Evolutionary conservation across 805 yeast species (phyloP), one percentile per base, ranked within the genome.

Genomic region (Candida patagonica): DNA sequence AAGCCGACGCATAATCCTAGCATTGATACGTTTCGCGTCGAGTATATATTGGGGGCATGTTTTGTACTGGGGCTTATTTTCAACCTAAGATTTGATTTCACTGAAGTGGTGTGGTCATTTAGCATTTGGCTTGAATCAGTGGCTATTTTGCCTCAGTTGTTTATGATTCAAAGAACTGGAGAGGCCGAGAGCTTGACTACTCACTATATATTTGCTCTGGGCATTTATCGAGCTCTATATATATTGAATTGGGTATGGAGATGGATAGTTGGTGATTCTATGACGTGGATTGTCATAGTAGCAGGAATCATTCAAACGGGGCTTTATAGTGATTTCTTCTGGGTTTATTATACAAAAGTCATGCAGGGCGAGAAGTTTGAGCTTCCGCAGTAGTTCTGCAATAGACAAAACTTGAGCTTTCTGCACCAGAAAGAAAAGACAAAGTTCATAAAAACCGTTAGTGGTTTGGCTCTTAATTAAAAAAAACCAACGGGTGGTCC

Each of bases 171-270:
- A 56, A 79, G 81, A 49, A 77, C 89, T 1, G 96, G 96, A 13
- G 81, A 82, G 52, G 88, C 96, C 3, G 82, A 83, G 58, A 73
- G 83, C 46, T 70, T 92, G 55, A 92, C 97, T 2, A 73, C 80
- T 37, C 96, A 92, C 61, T 92, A 92, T 61, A 85, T 92, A 46
- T 88, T 89, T 60, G 95, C 96, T 1, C 67, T 92, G 56, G 98
- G 98, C 12, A 50, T 81, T 2, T 92, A 92, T 68, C 71, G 98
- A 50, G 82, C 89, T 0, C 67, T 92, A 38, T 92, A 92, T 59
- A 76, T 92, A 50, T 94, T 95, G 48, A 92, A 89, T 63, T 92
- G 98, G 98, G 59, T 87, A 49, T 92, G 87, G 71, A 76, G 96
- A 60, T 85, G 79, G 64, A 64, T 64, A 45, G 47, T 61, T 12